These are phyloP conservation scores for Auricularia cornea DNA, from an alignment of 768 basidiomycete species.

Conservation along the genomic window DNA sequence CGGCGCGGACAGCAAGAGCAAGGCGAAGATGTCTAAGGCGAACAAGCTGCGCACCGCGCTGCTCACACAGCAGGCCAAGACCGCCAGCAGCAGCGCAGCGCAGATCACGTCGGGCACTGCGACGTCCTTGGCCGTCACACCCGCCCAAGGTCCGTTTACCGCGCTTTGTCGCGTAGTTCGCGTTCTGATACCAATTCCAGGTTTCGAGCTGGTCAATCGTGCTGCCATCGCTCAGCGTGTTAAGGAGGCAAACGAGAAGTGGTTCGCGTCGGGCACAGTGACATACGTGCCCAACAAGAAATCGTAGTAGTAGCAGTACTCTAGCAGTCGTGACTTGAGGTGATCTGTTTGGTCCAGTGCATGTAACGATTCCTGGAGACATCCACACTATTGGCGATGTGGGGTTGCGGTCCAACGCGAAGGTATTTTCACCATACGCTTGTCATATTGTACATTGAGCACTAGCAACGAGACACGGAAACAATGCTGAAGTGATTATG, in stretches of 20 bases:
- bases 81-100: conserved; percentile 34
- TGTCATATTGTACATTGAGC: not conserved
- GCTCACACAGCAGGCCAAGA: conserved; percentile 65
- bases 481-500: not conserved
- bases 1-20: conserved; percentile 77
- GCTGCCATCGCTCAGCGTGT: conserved; percentile 78
- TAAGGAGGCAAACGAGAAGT: conserved; percentile 92
- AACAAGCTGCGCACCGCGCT: conserved; percentile 87
- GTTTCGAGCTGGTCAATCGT: conserved; percentile 92
- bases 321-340: not conserved
- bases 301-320: not conserved
- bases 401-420: not conserved
- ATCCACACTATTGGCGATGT: not conserved
- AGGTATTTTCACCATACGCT: not conserved
- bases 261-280: conserved; percentile 86
- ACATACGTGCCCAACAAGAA: conserved; percentile 9
- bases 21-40: conserved; percentile 92
- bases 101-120: conserved; percentile 63
- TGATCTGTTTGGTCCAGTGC: too few species aligned
- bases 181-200: conserved; percentile 33
- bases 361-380: too few species aligned
- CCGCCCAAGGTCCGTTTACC: conserved; percentile 71
- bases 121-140: conserved; percentile 89
- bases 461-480: not conserved
- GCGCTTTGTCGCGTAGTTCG: not conserved